Percentiles rank a stretch among this genome's conserved stretches.
These are phyloP conservation scores for Leptographium lundbergii DNA, from an alignment of 2,329 filamentous ascomycete genomes.

Conservation along the genomic window DNA sequence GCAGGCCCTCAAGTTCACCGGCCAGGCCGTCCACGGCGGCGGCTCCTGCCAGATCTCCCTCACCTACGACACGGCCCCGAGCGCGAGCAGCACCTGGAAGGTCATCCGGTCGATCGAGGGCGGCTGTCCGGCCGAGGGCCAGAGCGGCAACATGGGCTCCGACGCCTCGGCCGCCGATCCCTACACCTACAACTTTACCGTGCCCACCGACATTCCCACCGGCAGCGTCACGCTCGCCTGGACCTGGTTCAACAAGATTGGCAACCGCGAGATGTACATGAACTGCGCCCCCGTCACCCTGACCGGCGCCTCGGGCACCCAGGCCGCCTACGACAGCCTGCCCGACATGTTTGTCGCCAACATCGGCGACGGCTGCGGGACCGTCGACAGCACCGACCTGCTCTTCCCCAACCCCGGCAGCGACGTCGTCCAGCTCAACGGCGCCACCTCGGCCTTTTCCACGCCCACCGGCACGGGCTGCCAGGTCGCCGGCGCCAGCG, in stretches of 20 bases:
- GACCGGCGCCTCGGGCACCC: constrained; percentile 32
- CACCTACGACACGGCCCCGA: constrained; percentile 62
- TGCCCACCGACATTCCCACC: constrained; percentile 58
- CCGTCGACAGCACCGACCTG: constrained; percentile 41
- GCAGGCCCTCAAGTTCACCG: constrained; percentile 52
- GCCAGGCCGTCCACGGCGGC: constrained; percentile 72
- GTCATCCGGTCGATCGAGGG: constrained; percentile 83
- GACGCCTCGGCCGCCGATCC: constrained; percentile 31
- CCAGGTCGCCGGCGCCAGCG: constrained; percentile 16
- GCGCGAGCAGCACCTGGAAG: constrained; percentile 59
- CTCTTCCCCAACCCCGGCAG: constrained; percentile 57
- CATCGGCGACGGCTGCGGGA: constrained; percentile 43
- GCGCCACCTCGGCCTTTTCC: constrained; percentile 22
- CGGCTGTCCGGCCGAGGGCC: constrained; percentile 59
- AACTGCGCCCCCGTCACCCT: constrained; percentile 74
- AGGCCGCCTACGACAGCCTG: constrained; percentile 45
- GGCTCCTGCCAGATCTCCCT: constrained; percentile 85
- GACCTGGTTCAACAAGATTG: constrained; percentile 90
- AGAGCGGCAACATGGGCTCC: constrained; percentile 43
- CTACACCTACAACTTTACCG: constrained; percentile 52
- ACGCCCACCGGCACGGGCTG: constrained; percentile 15
- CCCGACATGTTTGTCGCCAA: constrained; percentile 70
- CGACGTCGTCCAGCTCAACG: constrained; percentile 36
- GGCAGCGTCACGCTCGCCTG: constrained; percentile 77
- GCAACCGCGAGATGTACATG: constrained; percentile 97